Evolutionary conservation across 208 protist species (phyloP).

Genomic region (Trypanosoma platydactyli): DNA sequence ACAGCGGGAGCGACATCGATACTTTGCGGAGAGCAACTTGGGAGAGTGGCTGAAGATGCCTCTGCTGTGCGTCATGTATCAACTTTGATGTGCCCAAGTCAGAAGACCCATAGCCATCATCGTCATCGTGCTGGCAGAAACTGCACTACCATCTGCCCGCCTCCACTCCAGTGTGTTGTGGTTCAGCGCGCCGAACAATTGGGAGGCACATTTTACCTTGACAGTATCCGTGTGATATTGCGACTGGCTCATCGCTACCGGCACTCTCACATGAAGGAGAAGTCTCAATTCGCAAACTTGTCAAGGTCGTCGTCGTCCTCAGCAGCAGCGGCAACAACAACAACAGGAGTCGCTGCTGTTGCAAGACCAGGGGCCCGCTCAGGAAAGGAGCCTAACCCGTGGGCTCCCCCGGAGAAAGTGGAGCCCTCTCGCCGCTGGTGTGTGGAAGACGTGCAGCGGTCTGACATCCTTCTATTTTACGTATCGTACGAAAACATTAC

Average conservation of each 20-base stretch:
- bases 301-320: background rate
- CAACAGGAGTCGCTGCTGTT: conserved; percentile 9
- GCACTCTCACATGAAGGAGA: conserved; percentile 5
- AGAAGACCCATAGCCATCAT: background rate
- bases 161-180: conserved; percentile 16
- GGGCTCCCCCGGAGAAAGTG: conserved; percentile 27
- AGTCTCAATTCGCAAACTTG: background rate
- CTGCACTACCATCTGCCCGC: background rate
- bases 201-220: conserved; percentile 43
- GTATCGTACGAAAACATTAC: conserved; percentile 38
- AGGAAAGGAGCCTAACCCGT: conserved; percentile 47
- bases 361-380: background rate
- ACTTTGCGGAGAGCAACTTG: conserved; percentile 1
- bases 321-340: background rate
- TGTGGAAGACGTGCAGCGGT: conserved; percentile 45
- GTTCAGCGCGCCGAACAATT: conserved; percentile 41
- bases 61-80: conserved; percentile 17
- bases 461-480: conserved; percentile 59
- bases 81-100: conserved; percentile 1
- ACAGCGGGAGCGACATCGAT: background rate
- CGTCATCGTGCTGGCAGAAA: background rate
- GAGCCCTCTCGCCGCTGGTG: conserved; percentile 36
- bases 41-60: background rate
- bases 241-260: conserved; percentile 57
- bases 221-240: conserved; percentile 57